phyloP scores from a whole-genome alignment of 2,329 filamentous ascomycete species.

The Neonectria neomacrospora region DNA sequence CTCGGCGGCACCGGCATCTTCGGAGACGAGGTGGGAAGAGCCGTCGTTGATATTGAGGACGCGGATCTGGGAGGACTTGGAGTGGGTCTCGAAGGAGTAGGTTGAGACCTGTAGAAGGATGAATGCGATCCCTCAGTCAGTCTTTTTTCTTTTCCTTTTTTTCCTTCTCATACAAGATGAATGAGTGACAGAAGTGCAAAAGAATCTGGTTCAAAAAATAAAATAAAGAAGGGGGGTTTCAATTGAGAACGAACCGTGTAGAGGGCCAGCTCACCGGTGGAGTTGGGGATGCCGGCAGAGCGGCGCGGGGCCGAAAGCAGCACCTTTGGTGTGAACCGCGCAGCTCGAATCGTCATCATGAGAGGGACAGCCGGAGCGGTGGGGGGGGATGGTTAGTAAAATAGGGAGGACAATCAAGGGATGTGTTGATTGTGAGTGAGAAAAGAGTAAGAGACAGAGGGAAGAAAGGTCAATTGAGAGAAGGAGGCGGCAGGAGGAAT shows the following conservation, averaged over 20 bases:
- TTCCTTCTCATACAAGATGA: background rate
- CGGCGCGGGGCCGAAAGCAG: conserved; percentile 80
- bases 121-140: background rate
- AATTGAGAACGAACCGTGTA: conserved; percentile 63
- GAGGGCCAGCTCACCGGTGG: conserved; percentile 70
- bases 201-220: background rate
- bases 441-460: background rate
- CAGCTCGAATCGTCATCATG: conserved; percentile 75
- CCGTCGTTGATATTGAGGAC: conserved; percentile 76
- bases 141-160: too few relatives aligned
- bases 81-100: conserved; percentile 83
- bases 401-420: background rate
- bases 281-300: conserved; percentile 76
- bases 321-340: conserved; percentile 80
- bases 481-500: background rate
- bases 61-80: conserved; percentile 74
- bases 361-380: background rate
- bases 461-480: background rate
- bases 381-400: background rate
- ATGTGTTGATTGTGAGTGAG: background rate
- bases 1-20: conserved; percentile 73
- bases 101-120: conserved; percentile 65
- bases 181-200: background rate
- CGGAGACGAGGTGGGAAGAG: conserved; percentile 72
- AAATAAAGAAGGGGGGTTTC: background rate